Evolutionary conservation across 352 stramenopile genomes (phyloP), one percentile per base, ranked within the genome.

Genomic region (Pythium insidiosum): DNA sequence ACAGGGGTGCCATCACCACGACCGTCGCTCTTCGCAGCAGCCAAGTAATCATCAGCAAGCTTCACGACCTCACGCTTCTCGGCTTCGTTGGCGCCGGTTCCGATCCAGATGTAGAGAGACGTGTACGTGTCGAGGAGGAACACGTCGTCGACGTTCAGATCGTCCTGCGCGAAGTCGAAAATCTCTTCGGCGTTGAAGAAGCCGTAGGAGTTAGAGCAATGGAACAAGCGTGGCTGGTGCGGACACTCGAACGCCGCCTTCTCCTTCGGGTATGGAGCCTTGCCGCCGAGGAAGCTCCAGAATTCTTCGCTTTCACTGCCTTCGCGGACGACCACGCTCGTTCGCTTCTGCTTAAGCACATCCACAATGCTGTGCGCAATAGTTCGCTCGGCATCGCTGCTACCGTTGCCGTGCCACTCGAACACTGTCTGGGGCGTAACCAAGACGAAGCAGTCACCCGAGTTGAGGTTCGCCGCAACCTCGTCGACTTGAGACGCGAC

Each of bases 51-150:
- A 26, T 84, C 52, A 19, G 80, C 80, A 22, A 88, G 60, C 50
- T 66, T 53, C 39, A 82, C 52, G 4, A 71, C 55, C 24, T 84
- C 68, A 21, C 67, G 64, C 61, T 93, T 87, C 58, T 92, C 78
- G 5, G 64, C 34, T 23, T 89, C 74, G 43, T 85, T 92, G 4
- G 76, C 78, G 47, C 74, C 68, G 30, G 53, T 50, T 47, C 88
- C 88, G 31, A 96, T 82, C 88, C 88, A 97, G 12, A 97, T 69
- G 56, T 90, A 97, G 39, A 97, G 61, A 24, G 66, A 79, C 43
- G 79, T 90, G 63, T 87, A 95, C 41, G 78, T 88, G 62, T 97
- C 87, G 10, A 97, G 58, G 11, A 97, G 68, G 59, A 95, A 95
- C 20, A 97, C 84, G 44, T 97, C 87, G 38, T 94, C 82, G 6